Evolutionary conservation across 2,329 filamentous ascomycete species (phyloP).

Genomic region (Sporothrix euskadiensis): DNA sequence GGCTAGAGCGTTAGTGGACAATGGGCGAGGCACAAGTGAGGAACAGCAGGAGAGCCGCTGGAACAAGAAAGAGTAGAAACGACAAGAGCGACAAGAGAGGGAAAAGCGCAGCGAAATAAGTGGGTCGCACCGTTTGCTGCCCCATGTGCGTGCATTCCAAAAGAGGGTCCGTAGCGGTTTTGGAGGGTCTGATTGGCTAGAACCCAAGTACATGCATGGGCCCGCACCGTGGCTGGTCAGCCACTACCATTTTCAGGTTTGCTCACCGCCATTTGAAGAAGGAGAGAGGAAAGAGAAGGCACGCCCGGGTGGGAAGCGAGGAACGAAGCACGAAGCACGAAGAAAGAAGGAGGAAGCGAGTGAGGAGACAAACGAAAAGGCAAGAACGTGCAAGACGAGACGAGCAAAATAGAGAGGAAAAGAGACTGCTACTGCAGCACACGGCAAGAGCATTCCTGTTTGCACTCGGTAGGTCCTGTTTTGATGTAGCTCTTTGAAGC

Average conservation of each 20-base stretch:
- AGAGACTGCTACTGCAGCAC: background rate
- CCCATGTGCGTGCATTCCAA: constrained; percentile 31
- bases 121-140: constrained; percentile 29
- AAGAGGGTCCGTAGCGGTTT: background rate
- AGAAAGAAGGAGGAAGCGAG: background rate
- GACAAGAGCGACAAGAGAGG: background rate
- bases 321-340: background rate
- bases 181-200: constrained; percentile 27
- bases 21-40: background rate
- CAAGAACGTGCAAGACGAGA: background rate
- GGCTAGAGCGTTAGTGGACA: background rate
- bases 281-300: background rate
- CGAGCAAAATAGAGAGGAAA: background rate
- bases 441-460: background rate
- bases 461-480: background rate
- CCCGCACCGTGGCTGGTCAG: constrained; percentile 33
- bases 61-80: too few species aligned
- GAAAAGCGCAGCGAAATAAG: constrained; percentile 13
- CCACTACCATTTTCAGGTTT: constrained; percentile 27
- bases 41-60: background rate
- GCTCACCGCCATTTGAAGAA: constrained; percentile 32
- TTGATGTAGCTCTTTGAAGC: background rate
- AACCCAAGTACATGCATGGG: constrained; percentile 30
- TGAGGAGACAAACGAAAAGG: background rate
- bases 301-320: constrained; percentile 1